Evolutionary conservation across 1,284 basidiomycete species (phyloP), one percentile per base, ranked within the genome.

Genomic region (Sporisorium reilianum): DNA sequence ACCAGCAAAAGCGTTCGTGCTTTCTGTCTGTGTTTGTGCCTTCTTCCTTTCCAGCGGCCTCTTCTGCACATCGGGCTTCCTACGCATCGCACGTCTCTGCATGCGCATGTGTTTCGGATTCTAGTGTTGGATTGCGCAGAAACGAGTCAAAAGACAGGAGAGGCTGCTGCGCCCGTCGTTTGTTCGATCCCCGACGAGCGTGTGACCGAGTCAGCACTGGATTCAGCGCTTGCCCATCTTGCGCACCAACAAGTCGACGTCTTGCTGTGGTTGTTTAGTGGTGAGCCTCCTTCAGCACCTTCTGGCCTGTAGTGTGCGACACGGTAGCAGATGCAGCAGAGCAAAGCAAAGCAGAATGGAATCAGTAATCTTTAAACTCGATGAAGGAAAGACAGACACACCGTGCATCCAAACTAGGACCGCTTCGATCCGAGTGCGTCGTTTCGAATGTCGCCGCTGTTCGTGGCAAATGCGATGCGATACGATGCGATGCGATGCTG

Each of bases 281-380:
- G 64, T 77, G 75, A 30, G 70, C 62, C 44, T 57, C 71, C 62
- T 77, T 77, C 25, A 70, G 61, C 28, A 77, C 75, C 64, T 77
- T 77, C 64, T 77, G 75, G 53, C 66, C 75, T 77, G 64, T 65
- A 28, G 55, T 34, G 41, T 52, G 45, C 55, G 40, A 16, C 14
- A 46, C 22, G 30, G 14, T 1, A 20, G 41, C 8, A 32, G 7
- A 5, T 16, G 9, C 10, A 0, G 9, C 5, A 22, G 12, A 20
- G 10, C 4, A 49, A 7, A 14, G 40, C 23, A 23, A 52, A 46
- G n/a, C 16, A 1, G 32, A n/a, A 41, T 20, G 26, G 34, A 23
- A 20, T 49, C 41, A 51, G 41, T 42, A 42, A 23, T 26, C 38
- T n/a, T n/a, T n/a, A n/a, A n/a, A n/a, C 42, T 11, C 14, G 23